Evolutionary conservation across 2,329 filamentous ascomycete genomes (phyloP).

Genomic region (Microcyclospora pomicola): DNA sequence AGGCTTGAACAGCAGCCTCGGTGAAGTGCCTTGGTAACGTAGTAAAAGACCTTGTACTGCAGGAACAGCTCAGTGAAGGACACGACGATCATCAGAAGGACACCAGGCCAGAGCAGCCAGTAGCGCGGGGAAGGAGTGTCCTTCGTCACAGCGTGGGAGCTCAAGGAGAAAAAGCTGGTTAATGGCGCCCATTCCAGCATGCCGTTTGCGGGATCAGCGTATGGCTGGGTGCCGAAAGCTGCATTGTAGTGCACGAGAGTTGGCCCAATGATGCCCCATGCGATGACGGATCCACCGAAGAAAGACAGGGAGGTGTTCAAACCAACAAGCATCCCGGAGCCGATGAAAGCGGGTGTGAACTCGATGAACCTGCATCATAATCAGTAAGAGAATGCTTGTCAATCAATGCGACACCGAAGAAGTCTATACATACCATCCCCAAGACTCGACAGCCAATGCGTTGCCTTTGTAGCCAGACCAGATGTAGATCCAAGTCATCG

Average conservation of each 20-base stretch:
- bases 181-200: slow-evolving; percentile 29
- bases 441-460: slow-evolving; percentile 43
- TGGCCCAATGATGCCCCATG: slow-evolving; percentile 46
- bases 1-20: slow-evolving; percentile 31
- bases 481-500: slow-evolving; percentile 38
- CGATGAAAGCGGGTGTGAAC: slow-evolving; percentile 6
- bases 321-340: slow-evolving; percentile 39
- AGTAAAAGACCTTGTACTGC: slow-evolving; percentile 28
- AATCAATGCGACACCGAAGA: slow-evolving; percentile 21
- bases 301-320: slow-evolving; percentile 46
- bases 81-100: slow-evolving; percentile 37
- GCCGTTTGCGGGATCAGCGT: slow-evolving; percentile 13
- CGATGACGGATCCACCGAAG: slow-evolving; percentile 41
- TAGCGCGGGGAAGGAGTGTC: slow-evolving; percentile 35
- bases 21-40: slow-evolving; percentile 37
- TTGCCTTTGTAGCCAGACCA: slow-evolving; percentile 40
- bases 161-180: slow-evolving; percentile 28
- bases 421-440: slow-evolving; percentile 38
- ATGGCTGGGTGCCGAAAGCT: slow-evolving; percentile 29
- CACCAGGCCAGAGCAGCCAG: slow-evolving; percentile 41
- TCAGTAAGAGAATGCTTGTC: too few relatives aligned
- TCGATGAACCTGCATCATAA: neutral
- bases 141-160: slow-evolving; percentile 23
- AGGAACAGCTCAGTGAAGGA: slow-evolving; percentile 29
- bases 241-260: slow-evolving; percentile 39